Base-by-base conservation (phyloP, 768 basidiomycete species). In the Xerocomus potaroensis region DNA sequence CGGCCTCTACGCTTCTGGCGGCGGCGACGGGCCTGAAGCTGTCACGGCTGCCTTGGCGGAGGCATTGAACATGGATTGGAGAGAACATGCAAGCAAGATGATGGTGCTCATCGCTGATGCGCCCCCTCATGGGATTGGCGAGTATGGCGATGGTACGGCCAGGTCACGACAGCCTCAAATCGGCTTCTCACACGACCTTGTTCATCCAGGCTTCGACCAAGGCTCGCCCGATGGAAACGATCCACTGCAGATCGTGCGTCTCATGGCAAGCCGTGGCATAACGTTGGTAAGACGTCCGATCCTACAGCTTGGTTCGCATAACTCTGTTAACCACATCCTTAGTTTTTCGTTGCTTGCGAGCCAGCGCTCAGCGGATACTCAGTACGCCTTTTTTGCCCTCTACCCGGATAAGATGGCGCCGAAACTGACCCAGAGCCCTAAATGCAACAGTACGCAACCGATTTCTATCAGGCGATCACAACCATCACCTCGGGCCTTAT, bases 271-370 rank as follows among this genome's bases (percentile, higher is more conserved):
- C 51, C 77, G 81, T 32, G 95, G 95, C 5, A 97, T 98, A 58
- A 91, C 91, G 8, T 69, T 97, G 50, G 94, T 91, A 63, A 61
- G 84, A 68, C 18, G 41, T 38, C 22, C 41, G 21, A 37, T 46
- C 35, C 23, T 38, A 5, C 19, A 50, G n/a, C 43, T 24, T 48
- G 43, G 43, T 46, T 30, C 24, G 9, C 29, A 16, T 30, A 19
- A 11, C 21, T 11, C 24, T 3, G 40, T 16, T 48, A 29, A 53
- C 38, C 15, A 33, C 49, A 34, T 47, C 32, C 49, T 7, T 65
- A 96, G 92, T 97, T 97, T 71, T 93, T 96, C 65, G 95, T 98
- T n/a, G 95, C 95, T 23, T 98, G 95, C 70, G 95, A 98, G 67
- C 94, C 95, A 47, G 93, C 91, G 5, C 74, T 95, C 49, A 92